Base-by-base conservation (phyloP, 2,329 filamentous ascomycete species). In the Parastagonospora nodorum region DNA sequence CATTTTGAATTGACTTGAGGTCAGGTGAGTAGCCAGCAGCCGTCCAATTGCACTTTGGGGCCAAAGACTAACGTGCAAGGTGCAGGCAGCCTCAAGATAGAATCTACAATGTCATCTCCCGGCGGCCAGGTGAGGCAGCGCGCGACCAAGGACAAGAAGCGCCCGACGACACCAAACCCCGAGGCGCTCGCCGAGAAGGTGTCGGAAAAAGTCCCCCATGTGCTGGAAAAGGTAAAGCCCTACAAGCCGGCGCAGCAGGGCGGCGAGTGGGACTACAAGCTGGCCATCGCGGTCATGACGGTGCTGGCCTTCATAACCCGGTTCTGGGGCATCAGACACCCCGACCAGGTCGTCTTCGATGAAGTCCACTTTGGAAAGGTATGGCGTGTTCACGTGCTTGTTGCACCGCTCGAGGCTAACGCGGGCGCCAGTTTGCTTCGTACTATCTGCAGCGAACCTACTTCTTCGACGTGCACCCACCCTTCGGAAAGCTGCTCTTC, bases 321-420 rank as follows among this genome's bases (percentile, higher is more conserved):
- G 56, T 99, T 99, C 81, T 97, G 89, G 85, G 92, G 92, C 57
- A 97, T 99, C 73, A 90, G 84, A 73, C 92, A 97, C 76, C 94
- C 94, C 12, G 88, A 96, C 71, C 89, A 97, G 79, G 94, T 99
- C 48, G 94, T 99, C 42, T 99, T 99, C 71, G 94, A 99, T 72
- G 94, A 99, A 77, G 94, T 99, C 50, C 94, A 99, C 78, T 99
- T 99, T 75, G 94, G 94, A 79, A 99, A 99, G 89, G 93, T 97
- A 81, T 52, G 82, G 38, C 27, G 39, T 8, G 19, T 9, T 12
- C 19, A 19, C 19, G 19, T 24, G 19, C 19, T 24, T 24, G 19
- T 24, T 24, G 19, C 40, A 32, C 32, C 41, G 30, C 6, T 42
- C 30, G 24, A 56, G 24, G 60, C 67, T 71, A 50, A 71, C 48